A percentile compares a stretch with the other conserved stretches of the same genome.
phyloP scores from a whole-genome alignment of 306 rosid genomes.

The Nissolia schottii region DNA sequence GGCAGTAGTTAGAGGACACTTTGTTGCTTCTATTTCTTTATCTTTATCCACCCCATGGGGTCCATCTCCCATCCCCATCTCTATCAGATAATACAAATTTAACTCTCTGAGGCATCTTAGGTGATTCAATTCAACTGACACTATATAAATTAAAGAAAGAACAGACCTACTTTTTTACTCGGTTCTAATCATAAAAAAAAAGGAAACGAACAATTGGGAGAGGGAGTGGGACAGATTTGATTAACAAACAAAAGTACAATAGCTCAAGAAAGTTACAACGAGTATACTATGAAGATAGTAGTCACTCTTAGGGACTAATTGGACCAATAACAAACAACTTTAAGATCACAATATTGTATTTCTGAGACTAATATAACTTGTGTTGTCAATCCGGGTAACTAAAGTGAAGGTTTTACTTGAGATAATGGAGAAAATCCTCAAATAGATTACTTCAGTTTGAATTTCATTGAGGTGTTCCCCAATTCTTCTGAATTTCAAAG shows the following conservation, averaged over 20 bases:
- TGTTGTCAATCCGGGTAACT: too few relatives aligned
- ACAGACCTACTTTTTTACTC: neutral
- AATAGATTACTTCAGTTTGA: neutral
- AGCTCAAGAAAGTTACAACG: neutral
- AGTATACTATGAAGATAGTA: too few relatives aligned
- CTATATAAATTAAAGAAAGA: conserved; percentile 2
- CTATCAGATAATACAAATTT: neutral
- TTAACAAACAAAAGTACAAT: neutral
- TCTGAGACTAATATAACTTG: too few relatives aligned
- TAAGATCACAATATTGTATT: too few relatives aligned
- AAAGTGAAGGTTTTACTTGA: too few relatives aligned
- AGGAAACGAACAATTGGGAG: neutral
- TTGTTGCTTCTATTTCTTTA: neutral
- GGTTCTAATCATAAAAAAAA: neutral
- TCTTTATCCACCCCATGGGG: conserved; percentile 25
- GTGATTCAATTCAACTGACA: neutral
- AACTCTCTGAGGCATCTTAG: neutral
- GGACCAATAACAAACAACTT: too few relatives aligned
- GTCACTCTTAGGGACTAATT: too few relatives aligned
- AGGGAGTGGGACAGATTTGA: too few relatives aligned
- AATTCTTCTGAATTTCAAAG: conserved; percentile 76
- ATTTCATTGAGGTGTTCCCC: conserved; percentile 43
- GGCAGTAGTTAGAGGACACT: conserved; percentile 18
- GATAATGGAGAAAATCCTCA: neutral
- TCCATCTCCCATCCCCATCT: neutral